Conservation (phyloP, 345 rosid genomes). For the Anastatica hierochuntica region DNA sequence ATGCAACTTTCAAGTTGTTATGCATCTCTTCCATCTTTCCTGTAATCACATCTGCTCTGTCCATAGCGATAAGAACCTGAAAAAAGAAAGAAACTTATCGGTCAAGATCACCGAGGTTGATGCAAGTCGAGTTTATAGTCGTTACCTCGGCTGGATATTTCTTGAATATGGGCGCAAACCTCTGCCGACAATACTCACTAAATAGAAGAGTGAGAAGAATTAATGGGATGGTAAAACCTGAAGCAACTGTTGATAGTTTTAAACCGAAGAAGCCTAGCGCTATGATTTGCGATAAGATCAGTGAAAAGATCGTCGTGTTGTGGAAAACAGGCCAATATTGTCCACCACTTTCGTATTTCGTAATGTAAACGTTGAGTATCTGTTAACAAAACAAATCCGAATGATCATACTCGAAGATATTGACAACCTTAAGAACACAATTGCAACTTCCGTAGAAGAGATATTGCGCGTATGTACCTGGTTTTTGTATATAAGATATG, state of each 20-base stretch:
- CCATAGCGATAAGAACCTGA: slow-evolving; percentile 76
- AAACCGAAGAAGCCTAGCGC: slow-evolving; percentile 82
- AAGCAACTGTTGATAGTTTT: slow-evolving; percentile 57
- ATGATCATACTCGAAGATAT: too few species aligned
- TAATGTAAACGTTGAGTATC: slow-evolving; percentile 68
- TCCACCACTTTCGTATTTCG: slow-evolving; percentile 76
- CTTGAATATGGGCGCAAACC: slow-evolving; percentile 57
- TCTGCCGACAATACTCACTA: slow-evolving; percentile 70
- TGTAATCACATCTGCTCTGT: slow-evolving; percentile 51
- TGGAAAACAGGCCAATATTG: slow-evolving; percentile 79
- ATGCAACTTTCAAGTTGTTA: slow-evolving; percentile 43
- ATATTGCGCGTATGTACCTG: too few species aligned
- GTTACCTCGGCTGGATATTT: slow-evolving; percentile 69
- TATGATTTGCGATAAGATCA: slow-evolving; percentile 71
- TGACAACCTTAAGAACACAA: too few species aligned
- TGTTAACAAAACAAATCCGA: slow-evolving; percentile 33
- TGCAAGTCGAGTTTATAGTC: background rate
- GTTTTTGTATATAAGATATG: slow-evolving; percentile 66
- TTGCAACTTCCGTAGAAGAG: too few species aligned
- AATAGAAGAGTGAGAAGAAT: slow-evolving; percentile 62
- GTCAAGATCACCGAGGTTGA: slow-evolving; percentile 18
- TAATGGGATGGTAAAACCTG: slow-evolving; percentile 69
- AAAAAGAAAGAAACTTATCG: background rate
- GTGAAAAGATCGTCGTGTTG: slow-evolving; percentile 76
- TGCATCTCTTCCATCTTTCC: slow-evolving; percentile 50